Percentiles rank a stretch among this genome's conserved stretches.
Conservation (phyloP, 2,329 filamentous ascomycete species). For the Alternaria sp. region DNA sequence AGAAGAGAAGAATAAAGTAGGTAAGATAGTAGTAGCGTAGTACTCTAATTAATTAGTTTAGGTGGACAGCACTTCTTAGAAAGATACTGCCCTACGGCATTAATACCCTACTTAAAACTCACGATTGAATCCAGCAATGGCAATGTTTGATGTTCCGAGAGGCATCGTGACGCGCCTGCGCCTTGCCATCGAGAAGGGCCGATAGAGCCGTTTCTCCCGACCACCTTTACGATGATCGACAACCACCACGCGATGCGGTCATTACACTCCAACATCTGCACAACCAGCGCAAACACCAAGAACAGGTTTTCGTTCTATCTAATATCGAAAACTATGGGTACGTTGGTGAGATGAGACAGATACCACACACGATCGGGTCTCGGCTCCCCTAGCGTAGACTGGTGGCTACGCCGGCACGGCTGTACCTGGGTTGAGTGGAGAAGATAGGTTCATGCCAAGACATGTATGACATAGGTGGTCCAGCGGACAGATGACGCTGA, state of each 20-base stretch:
- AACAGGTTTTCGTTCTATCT: not conserved
- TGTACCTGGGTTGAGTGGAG: slow-evolving; percentile 1
- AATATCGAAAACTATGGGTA: not conserved
- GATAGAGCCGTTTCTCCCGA: slow-evolving; percentile 5
- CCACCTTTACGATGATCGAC: not conserved
- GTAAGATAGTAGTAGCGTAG: no score
- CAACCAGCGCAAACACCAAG: not conserved
- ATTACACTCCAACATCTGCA: not conserved
- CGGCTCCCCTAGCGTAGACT: not conserved
- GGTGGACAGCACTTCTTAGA: no score
- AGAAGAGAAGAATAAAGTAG: no score
- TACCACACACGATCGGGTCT: not conserved
- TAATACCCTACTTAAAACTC: no score
- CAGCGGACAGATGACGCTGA: not conserved
- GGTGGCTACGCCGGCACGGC: not conserved
- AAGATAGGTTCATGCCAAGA: not conserved
- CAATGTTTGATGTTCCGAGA: no score
- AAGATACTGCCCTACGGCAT: no score
- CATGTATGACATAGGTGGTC: not conserved
- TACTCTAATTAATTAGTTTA: no score
- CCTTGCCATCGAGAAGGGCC: not conserved
- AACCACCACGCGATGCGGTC: slow-evolving; percentile 1
- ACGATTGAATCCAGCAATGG: no score
- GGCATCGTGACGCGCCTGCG: not conserved
- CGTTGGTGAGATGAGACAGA: not conserved